Evolutionary conservation across 2,329 filamentous ascomycete species (phyloP), one percentile per base, ranked within the genome.

Genomic region (Leptographium galeiforme): DNA sequence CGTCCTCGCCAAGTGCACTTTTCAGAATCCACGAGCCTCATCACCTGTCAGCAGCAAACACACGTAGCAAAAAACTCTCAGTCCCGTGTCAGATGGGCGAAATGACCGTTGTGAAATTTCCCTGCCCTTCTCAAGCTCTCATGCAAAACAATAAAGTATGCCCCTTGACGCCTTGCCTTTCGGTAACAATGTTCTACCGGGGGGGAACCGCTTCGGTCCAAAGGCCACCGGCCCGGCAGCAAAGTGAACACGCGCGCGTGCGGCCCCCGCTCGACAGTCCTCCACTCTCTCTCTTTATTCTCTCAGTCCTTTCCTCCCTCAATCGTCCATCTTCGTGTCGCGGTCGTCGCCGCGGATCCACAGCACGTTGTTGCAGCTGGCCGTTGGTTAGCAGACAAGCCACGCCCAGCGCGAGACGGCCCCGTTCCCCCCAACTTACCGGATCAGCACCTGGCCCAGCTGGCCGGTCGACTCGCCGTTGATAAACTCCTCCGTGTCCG

Each of bases 401-500:
- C 16, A 14, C 41, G 19, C 19, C 45, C 11, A 13, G 34, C 34
- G 2, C 12, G 8, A 4, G 8, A n/a, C 12, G 8, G 8, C 12
- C 34, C 4, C 34, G 34, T 13, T 36, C 19, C 33, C 32, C 39
- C 51, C 14, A 41, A 51, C 51, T 63, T 70, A 94, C 85, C 91
- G 77, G 64, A 98, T 97, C 63, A 98, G 70, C 47, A 98, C 90
- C 70, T 95, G 86, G 8, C 93, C 93, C 60, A 98, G 72, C 49
- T 81, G 81, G 54, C 89, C 91, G 39, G 85, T 89, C 67, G 82
- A 84, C 77, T 94, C 87, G 61, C 88, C 85, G 66, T 89, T 82
- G 64, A 95, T 87, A 71, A 85, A 96, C 70, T 98, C 93, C 71
- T 95, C 87, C 51, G 91, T 90, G 63, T 85, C 84, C 60, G 84